Base-by-base conservation (phyloP, 495 filamentous ascomycete genomes). In the Cetradonia linearis region DNA sequence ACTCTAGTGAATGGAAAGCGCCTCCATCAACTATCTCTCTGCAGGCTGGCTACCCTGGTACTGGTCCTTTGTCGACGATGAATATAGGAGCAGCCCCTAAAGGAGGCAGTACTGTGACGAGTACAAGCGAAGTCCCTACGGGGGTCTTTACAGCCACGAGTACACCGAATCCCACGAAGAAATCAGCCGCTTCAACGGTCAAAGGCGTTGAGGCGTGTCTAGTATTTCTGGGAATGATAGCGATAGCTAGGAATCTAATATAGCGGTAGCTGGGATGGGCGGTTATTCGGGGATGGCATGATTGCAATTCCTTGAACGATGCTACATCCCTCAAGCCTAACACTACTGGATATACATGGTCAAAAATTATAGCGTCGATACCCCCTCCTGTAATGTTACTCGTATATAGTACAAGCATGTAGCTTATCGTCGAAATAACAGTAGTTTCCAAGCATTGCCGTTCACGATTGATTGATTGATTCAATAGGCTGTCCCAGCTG, bases 1-100 rank as follows among this genome's bases (percentile, higher is more conserved):
- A 73, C 2, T 62, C 70, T 2, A 69, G 67, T 53, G 73, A 80
- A 49, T 78, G 63, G 61, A 63, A 70, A 38, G 60, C 70, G 3
- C 74, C 73, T 6, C 62, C 62, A 1, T 71, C 64, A 6, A 63
- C 65, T n/a, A 65, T 71, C 23, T 62, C 67, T 1, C 53, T 66
- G 30, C 37, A 64, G 47, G 71, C 67, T 23, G 74, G 70, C 16
- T 64, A 64, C 18, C 71, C 71, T 16, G 70, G 72, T 28, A 72
- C 63, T 10, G 68, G 62, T 27, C 61, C 69, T 3, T 56, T 68
- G 3, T 59, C 66, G 37, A 65, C 68, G 20, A 53, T 56, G 23
- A 57, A 46, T 1, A 62, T 62, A 8, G 28, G 49, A 16, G 37
- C 48, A 47, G n/a, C 65, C 31, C 48, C 66, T 23, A 59, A 46